Base-by-base conservation (phyloP, 2,329 filamentous ascomycete genomes). In the Aphanoascus verrucosus region DNA sequence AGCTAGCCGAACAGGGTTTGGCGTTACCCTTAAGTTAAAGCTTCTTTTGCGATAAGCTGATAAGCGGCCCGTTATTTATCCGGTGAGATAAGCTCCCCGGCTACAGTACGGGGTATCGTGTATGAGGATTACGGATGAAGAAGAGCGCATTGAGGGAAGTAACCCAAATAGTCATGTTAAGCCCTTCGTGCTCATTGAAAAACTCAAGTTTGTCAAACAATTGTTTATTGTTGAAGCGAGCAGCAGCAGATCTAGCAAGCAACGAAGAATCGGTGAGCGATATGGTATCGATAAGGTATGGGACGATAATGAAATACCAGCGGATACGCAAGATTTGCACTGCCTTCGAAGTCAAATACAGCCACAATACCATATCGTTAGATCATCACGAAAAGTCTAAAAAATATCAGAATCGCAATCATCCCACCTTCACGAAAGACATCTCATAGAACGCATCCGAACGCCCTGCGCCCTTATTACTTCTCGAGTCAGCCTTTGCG, bases 31-130 rank as follows among this genome's bases (percentile, higher is more conserved):
- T 11, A 3, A 9, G n/a, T n/a, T n/a, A n/a, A 37, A 37, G 35
- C 9, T 28, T 37, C 35, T 37, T 37, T n/a, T 37, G 3, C 15
- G 44, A 47, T 32, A 15, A 11, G n/a, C 17, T 12, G 15, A 17
- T 38, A 37, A 48, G 17, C 45, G 45, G 45, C 5, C 45, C 45
- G 45, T 37, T 37, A 37, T 37, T 48, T 38, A 34, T 52, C 50
- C 32, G 34, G 19, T 2, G n/a, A 20, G 31, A 37, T 20, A 50
- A 43, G 32, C 32, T 14, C 4, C 37, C 12, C n/a, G n/a, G n/a
- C n/a, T n/a, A n/a, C n/a, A n/a, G n/a, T n/a, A n/a, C n/a, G n/a
- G n/a, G n/a, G n/a, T n/a, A n/a, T n/a, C n/a, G n/a, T n/a, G n/a
- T 40, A 17, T 11, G 37, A 11, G 37, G 37, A 17, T 14, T 40